Conservation (phyloP, 2,329 filamentous ascomycete genomes). For the Diplodia seriata region DNA sequence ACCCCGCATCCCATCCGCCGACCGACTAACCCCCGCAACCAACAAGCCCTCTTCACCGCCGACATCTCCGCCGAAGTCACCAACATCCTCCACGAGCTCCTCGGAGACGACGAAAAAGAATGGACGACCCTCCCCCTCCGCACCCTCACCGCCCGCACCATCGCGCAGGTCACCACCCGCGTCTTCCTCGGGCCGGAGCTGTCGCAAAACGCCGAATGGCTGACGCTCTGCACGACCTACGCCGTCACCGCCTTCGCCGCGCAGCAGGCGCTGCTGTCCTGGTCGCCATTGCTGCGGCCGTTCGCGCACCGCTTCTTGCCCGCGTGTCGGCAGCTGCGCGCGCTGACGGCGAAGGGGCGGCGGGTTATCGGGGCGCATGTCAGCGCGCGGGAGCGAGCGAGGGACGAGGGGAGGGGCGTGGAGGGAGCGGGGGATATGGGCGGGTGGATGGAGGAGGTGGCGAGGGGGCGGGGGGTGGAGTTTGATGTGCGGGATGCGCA, state of each 20-base stretch:
- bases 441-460: conserved; percentile 20
- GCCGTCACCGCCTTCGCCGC: conserved; percentile 47
- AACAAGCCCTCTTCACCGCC: not conserved
- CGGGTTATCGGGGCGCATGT: conserved; percentile 3
- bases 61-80: conserved; percentile 8
- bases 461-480: not conserved
- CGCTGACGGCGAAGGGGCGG: not conserved
- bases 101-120: not conserved
- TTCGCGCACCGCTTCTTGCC: conserved; percentile 9
- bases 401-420: not conserved
- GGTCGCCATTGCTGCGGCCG: conserved; percentile 47
- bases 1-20: not conserved
- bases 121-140: conserved; percentile 12
- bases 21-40: not conserved
- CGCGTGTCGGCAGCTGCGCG: not conserved
- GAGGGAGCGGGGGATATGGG: not conserved
- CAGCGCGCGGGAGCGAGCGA: too few relatives aligned
- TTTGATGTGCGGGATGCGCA: not conserved
- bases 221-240: conserved; percentile 37
- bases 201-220: conserved; percentile 36
- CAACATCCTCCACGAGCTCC: not conserved
- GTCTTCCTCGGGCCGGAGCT: conserved; percentile 59
- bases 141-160: conserved; percentile 51
- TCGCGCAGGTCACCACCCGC: conserved; percentile 62
- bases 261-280: conserved; percentile 41